Base-by-base conservation (phyloP, 257 asterid species). In the Scutellaria minor region DNA sequence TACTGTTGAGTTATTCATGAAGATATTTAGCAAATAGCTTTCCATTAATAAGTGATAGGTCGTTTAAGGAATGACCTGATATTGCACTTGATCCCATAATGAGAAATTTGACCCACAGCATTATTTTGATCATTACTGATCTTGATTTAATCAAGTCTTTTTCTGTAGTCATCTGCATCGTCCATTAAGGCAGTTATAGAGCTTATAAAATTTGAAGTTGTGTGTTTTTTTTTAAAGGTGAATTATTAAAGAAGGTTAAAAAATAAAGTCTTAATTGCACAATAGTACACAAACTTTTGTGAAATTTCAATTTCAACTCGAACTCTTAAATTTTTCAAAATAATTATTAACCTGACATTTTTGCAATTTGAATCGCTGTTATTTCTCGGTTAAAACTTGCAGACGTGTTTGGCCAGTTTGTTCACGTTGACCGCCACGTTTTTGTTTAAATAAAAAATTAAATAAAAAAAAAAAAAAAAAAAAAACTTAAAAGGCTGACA, bases 21-120 rank as follows among this genome's bases (percentile, higher is more conserved):
- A 73, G 72, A 55, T 64, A 40, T 7, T 64, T 59, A 39, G 37
- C 9, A 51, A 64, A 15, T 69, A 3, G 44, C 55, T 11, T 42
- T 55, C 5, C 52, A 31, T 24, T 10, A 18, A 22, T 41, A 5
- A 47, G 18, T 18, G 9, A 15, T 48, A 3, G 62, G 24, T n/a
- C 18, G 15, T 39, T 51, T 50, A 6, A 22, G 57, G n/a, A 53
- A 24, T 31, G 5, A 9, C 51, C n/a, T 61, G 9, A 61, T 60
- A 15, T 58, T 5, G 2, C 5, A 31, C 31, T 12, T 31, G 3
- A 31, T 31, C 5, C 37, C 37, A 9, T 65, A 6, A 47, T 2
- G 40, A 27, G 8, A 12, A 5, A n/a, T 42, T 47, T 27, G 2
- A 39, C 45, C 42, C 71, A 7, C 46, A 46, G 7, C 54, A 40